Conservation (phyloP, 2,329 filamentous ascomycete species). For the Cladosporium cucumerinum region DNA sequence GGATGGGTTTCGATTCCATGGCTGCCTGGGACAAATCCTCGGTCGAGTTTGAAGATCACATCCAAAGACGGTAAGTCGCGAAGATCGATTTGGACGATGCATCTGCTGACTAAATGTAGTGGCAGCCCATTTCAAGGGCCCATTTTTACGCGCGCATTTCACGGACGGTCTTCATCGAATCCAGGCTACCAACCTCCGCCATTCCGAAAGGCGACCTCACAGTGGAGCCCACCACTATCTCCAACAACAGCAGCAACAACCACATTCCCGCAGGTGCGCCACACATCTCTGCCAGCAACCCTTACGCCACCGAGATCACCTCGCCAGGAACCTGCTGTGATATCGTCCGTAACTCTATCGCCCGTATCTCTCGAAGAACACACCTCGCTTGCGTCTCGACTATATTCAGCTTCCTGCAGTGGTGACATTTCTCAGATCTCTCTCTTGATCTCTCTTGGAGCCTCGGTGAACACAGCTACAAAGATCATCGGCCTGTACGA, state of each 20-base stretch:
- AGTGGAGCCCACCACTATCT: conserved; percentile 34
- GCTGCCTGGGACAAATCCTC: conserved; percentile 22
- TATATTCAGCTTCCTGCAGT: conserved; percentile 31
- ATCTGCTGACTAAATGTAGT: not conserved
- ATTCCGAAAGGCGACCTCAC: conserved; percentile 28
- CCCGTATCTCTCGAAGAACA: conserved; percentile 16
- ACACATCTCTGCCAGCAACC: conserved; percentile 18
- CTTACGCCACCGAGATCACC: conserved; percentile 9
- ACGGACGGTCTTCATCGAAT: conserved; percentile 13
- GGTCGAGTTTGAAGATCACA: conserved; percentile 19
- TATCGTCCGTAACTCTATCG: not conserved
- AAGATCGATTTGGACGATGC: not conserved
- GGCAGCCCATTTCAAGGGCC: not conserved
- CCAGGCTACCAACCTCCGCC: conserved; percentile 21
- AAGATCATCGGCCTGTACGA: conserved; percentile 31
- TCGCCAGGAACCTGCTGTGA: not conserved
- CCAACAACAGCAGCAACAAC: conserved; percentile 24
- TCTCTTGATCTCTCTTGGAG: conserved; percentile 28
- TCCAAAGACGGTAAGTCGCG: conserved; percentile 19
- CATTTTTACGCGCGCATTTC: not conserved
- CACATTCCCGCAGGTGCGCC: conserved; percentile 11
- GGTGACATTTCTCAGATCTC: conserved; percentile 30
- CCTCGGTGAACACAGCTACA: conserved; percentile 27
- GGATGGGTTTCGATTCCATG: conserved; percentile 27
- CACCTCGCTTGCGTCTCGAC: conserved; percentile 22